phyloP scores from a whole-genome alignment of 2,329 filamentous ascomycete species.

The Aureobasidium sp. region DNA sequence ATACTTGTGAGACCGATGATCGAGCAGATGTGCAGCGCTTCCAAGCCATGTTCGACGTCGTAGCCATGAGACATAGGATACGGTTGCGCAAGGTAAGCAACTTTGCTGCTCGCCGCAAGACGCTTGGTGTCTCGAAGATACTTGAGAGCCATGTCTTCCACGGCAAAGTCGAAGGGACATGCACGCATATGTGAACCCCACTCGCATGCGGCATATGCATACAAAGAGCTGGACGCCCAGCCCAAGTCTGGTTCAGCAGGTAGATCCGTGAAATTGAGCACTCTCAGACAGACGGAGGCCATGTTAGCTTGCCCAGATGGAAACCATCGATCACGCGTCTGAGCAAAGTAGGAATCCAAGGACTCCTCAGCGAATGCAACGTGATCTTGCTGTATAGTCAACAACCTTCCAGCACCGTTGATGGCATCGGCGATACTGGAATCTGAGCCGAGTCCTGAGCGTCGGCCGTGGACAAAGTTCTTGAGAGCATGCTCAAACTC shows the following conservation, averaged over 20 bases:
- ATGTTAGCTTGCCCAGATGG: not conserved
- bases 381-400: not conserved
- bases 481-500: not conserved
- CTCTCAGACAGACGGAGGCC: not conserved
- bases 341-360: not conserved
- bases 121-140: not conserved
- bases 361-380: not conserved
- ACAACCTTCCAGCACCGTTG: not conserved
- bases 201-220: not conserved
- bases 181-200: not conserved
- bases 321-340: not conserved
- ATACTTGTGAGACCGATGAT: not conserved
- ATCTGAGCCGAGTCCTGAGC: no score
- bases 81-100: not conserved
- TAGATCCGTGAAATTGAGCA: not conserved
- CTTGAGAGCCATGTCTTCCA: not conserved
- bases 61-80: not conserved
- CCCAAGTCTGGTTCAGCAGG: not conserved
- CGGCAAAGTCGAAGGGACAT: not conserved
- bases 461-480: not conserved
- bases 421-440: not conserved
- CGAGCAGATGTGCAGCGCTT: not conserved
- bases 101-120: not conserved
- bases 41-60: not conserved
- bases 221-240: not conserved